phyloP scores from a whole-genome alignment of 164 flowering plant species.

The Paratinospora sagittata region DNA sequence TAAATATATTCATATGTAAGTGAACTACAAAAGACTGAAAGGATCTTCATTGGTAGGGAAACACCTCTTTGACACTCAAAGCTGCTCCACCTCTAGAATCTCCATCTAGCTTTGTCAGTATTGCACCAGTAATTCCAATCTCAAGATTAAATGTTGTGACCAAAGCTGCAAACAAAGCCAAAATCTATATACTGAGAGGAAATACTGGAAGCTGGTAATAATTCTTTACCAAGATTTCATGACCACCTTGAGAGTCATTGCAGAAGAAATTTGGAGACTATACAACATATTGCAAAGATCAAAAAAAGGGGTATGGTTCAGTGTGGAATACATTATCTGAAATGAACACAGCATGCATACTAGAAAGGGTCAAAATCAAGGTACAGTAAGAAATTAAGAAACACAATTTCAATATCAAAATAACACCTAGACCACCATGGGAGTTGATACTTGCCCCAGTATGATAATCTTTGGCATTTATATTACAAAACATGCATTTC shows the following conservation, averaged over 20 bases:
- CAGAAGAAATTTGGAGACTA: not conserved
- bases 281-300: not conserved
- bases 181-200: not conserved
- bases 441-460: not conserved
- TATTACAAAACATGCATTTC: too few relatives aligned
- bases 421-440: too few relatives aligned
- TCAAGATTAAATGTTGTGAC: slow-evolving; percentile 93
- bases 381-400: too few relatives aligned
- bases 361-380: too few relatives aligned
- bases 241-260: not conserved
- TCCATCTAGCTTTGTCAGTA: slow-evolving; percentile 94
- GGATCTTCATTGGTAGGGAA: not conserved
- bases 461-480: not conserved
- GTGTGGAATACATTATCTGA: too few relatives aligned
- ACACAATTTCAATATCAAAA: too few relatives aligned
- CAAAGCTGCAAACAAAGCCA: slow-evolving; percentile 43
- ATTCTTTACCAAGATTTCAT: not conserved
- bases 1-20: too few relatives aligned
- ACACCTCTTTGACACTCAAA: slow-evolving; percentile 95
- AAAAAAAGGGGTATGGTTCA: too few relatives aligned
- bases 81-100: slow-evolving; percentile 99
- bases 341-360: too few relatives aligned
- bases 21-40: not conserved
- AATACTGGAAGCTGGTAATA: not conserved
- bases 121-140: slow-evolving; percentile 97